These are phyloP conservation scores for Alternaria ethzedia DNA, from an alignment of 2,329 filamentous ascomycete species.

Conservation along the genomic window DNA sequence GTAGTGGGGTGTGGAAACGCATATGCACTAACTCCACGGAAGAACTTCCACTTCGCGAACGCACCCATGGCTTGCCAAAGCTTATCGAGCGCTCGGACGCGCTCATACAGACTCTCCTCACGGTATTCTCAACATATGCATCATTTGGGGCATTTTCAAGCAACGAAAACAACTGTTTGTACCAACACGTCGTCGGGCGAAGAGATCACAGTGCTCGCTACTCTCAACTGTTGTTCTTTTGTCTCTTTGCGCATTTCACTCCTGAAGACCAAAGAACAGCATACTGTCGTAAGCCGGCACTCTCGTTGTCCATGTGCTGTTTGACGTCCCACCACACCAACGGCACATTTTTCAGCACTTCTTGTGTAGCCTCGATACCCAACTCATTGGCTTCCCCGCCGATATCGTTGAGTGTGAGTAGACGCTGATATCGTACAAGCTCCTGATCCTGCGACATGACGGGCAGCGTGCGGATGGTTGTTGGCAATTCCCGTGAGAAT, in stretches of 20 bases:
- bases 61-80: not conserved
- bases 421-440: not conserved
- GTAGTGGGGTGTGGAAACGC: not conserved
- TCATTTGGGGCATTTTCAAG: not conserved
- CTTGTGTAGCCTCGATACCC: not conserved
- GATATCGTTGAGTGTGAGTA: not conserved
- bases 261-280: constrained; percentile 18
- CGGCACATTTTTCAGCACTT: not conserved
- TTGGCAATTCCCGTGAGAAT: not conserved
- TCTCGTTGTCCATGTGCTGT: not conserved
- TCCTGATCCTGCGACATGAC: not conserved
- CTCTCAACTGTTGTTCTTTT: not conserved
- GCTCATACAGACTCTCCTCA: not conserved
- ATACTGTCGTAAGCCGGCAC: not conserved
- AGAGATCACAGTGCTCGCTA: not conserved
- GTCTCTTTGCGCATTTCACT: not conserved
- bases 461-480: not conserved
- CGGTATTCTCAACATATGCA: not conserved
- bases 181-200: not conserved
- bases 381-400: not conserved
- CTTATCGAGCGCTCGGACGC: not conserved
- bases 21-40: not conserved
- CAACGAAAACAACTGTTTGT: not conserved
- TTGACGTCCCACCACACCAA: not conserved
- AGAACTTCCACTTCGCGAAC: not conserved